Evolutionary conservation across 2,329 filamentous ascomycete species (phyloP), one percentile per base, ranked within the genome.

Genomic region (Venturia effusa): DNA sequence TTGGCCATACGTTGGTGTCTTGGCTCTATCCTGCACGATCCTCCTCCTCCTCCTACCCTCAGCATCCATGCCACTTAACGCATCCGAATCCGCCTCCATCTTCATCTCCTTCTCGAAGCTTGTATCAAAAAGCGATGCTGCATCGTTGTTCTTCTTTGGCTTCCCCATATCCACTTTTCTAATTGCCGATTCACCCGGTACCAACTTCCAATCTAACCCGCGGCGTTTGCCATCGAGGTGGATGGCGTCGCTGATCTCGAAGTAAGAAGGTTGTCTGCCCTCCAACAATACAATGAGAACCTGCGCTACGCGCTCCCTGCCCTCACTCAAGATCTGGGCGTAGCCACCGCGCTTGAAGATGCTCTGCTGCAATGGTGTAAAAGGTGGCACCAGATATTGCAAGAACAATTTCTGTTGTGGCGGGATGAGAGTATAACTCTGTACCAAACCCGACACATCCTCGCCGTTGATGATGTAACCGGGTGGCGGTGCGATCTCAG

Each of bases 341-440:
- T 65, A 65, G 11, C 64, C 64, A 39, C 64, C 60, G 4, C 39
- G 19, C 13, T 22, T 30, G 39, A 65, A 40, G 19, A 65, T 27
- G 7, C 22, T 41, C 27, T 30, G 19, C 39, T 54, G 40, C 32
- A 54, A 32, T 0, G 41, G 41, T 15, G 39, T 61, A 54, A 54
- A 59, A 15, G 27, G 30, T 30, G 39, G 13, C 17, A 30, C n/a
- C 24, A 61, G 13, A n/a, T 27, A 54, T 7, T 43, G 22, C n/a
- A 66, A 41, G n/a, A 43, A 55, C 45, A 61, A 37, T 13, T 27
- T 24, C 24, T 59, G 70, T 37, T 70, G 71, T 13, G 78, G 74
- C 13, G 81, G 77, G 8, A 77, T 69, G 4, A 84, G 73, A 3
- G 80, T 76, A 69, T 80, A 83, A 45, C 74, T 67, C 57, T 73